Conservation (phyloP, 202 grass and related monocot genomes). For the Hordeum pubiflorum region DNA sequence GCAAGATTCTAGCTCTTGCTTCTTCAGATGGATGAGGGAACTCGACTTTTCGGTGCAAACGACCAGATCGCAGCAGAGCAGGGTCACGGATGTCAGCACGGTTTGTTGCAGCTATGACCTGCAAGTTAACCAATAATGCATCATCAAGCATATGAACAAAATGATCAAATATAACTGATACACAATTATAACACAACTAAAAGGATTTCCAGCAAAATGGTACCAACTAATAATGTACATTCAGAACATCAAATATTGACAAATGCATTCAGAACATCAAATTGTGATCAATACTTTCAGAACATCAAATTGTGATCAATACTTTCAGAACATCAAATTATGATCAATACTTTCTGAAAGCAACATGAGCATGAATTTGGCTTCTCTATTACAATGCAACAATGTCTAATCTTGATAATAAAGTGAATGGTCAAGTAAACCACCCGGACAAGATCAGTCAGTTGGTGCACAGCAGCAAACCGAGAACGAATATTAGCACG, state of each 20-base stretch:
- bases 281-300: background rate
- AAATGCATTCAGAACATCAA: background rate
- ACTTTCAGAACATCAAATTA: background rate
- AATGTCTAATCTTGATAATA: background rate
- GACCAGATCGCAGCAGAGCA: conserved; percentile 83
- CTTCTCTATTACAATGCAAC: background rate
- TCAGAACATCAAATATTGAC: background rate
- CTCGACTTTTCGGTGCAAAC: conserved; percentile 88
- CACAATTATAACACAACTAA: background rate
- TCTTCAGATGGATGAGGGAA: conserved; percentile 87
- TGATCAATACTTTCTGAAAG: background rate
- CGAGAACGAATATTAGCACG: background rate
- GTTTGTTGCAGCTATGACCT: conserved; percentile 96
- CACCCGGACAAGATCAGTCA: background rate
- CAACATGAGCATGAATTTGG: background rate
- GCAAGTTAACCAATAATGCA: conserved; percentile 23
- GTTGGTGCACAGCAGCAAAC: background rate
- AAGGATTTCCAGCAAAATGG: background rate
- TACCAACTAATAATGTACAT: background rate
- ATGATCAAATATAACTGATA: background rate
- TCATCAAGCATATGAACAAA: background rate
- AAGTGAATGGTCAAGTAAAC: background rate
- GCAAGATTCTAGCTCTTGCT: conserved; percentile 87
- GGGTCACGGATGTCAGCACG: conserved; percentile 88
- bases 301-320: background rate